phyloP scores from a whole-genome alignment of 768 basidiomycete genomes.

The Mycena rosella region DNA sequence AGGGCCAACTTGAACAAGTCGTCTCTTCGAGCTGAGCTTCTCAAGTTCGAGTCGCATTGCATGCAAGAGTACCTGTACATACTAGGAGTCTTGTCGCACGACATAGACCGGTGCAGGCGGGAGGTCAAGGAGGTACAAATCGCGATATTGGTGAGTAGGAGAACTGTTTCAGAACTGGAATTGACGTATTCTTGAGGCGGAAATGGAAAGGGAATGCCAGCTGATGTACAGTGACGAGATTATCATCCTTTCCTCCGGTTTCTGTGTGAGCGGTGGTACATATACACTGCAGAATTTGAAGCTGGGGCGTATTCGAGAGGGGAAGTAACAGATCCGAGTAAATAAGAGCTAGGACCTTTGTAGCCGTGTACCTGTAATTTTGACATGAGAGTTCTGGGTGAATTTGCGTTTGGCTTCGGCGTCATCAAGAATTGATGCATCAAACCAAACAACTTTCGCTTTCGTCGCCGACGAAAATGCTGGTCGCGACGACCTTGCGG shows the following conservation, averaged over 20 bases:
- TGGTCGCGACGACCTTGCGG: slow-evolving; percentile 13
- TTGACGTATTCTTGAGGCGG: background rate
- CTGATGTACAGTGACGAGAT: slow-evolving; percentile 4
- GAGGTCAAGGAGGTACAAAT: slow-evolving; percentile 22
- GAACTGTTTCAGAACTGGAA: background rate
- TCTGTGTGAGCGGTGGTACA: background rate
- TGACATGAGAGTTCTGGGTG: too few species aligned
- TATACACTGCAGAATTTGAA: background rate
- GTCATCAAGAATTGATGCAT: too few species aligned
- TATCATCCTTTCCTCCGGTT: slow-evolving; percentile 15
- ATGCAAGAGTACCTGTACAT: slow-evolving; percentile 20
- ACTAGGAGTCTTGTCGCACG: background rate
- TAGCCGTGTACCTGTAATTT: too few species aligned
- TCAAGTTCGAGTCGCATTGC: background rate
- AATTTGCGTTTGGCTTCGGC: background rate
- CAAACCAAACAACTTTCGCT: slow-evolving; percentile 13
- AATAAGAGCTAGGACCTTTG: too few species aligned
- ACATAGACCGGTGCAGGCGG: slow-evolving; percentile 11
- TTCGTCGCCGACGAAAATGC: slow-evolving; percentile 8
- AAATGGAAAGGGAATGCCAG: slow-evolving; percentile 4
- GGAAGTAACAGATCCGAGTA: too few species aligned
- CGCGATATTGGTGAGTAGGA: slow-evolving; percentile 1
- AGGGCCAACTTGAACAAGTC: slow-evolving; percentile 19
- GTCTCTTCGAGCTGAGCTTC: slow-evolving; percentile 3
- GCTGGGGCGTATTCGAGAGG: background rate